These are phyloP conservation scores for Ophiostoma ips DNA, from an alignment of 2,329 filamentous ascomycete species.

Conservation along the genomic window DNA sequence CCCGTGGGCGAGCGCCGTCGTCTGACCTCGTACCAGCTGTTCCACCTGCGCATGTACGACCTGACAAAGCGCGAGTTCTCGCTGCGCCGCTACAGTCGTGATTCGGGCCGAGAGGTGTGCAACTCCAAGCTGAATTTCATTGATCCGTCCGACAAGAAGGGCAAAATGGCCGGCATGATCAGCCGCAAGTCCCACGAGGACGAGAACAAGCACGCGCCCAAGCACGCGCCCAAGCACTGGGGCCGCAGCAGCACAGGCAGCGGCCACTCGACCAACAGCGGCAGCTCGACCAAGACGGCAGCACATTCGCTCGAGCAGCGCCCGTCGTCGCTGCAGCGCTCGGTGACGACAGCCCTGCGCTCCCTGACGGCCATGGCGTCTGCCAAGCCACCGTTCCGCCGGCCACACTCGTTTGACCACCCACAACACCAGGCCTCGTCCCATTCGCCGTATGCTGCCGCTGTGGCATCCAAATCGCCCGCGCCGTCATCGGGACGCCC, in stretches of 20 bases:
- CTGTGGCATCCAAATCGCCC: constrained; percentile 22
- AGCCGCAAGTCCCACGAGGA: constrained; percentile 22
- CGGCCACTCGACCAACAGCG: not conserved
- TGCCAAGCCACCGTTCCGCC: constrained; percentile 21
- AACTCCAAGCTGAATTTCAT: constrained; percentile 61
- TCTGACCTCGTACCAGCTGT: constrained; percentile 56
- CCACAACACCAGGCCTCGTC: not conserved
- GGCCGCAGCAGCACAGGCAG: constrained; percentile 8
- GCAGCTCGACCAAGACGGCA: not conserved
- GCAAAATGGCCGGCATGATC: constrained; percentile 28
- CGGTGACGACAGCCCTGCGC: constrained; percentile 34
- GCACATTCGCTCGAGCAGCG: constrained; percentile 14
- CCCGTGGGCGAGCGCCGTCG: constrained; percentile 41
- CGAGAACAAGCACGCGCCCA: constrained; percentile 11
- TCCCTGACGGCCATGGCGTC: constrained; percentile 22
- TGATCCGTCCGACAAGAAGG: constrained; percentile 31
- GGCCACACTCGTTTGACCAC: constrained; percentile 10
- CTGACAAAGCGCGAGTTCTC: constrained; percentile 78
- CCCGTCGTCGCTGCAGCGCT: constrained; percentile 31
- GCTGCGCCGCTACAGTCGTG: constrained; percentile 76
- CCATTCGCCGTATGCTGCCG: not conserved
- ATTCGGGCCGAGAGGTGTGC: constrained; percentile 87
- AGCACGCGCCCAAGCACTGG: constrained; percentile 1
- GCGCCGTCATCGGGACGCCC: constrained; percentile 1
- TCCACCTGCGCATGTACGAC: constrained; percentile 92